phyloP scores from a whole-genome alignment of 306 rosid species.

The Geum urbanum region DNA sequence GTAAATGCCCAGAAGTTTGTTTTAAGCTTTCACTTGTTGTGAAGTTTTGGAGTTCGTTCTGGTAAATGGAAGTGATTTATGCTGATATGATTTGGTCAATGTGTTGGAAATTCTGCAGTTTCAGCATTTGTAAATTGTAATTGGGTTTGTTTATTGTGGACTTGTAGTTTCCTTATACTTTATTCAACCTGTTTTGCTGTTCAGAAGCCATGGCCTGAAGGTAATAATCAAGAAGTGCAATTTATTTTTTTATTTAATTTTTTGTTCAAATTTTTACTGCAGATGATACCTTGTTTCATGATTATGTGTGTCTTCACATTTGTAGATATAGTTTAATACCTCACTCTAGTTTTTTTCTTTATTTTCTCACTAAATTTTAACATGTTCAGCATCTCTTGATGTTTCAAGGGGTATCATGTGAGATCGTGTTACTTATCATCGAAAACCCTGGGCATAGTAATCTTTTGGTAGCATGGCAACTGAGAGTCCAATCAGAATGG shows the following conservation, averaged over 20 bases:
- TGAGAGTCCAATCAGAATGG: slow-evolving; percentile 67
- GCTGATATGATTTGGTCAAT: background rate
- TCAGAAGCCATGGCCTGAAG: background rate
- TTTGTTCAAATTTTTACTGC: background rate
- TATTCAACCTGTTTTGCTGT: background rate
- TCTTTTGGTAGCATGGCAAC: slow-evolving; percentile 49
- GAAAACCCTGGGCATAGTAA: slow-evolving; percentile 21
- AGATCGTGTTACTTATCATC: slow-evolving; percentile 16
- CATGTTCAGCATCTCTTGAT: background rate
- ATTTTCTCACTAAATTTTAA: slow-evolving; percentile 1
- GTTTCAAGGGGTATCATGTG: slow-evolving; percentile 32
- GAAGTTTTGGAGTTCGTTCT: too few relatives aligned
- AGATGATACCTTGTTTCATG: slow-evolving; percentile 11
- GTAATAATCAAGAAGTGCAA: background rate
- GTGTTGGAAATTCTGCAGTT: background rate
- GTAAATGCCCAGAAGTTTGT: too few relatives aligned
- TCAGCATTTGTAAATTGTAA: background rate
- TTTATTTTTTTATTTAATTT: background rate
- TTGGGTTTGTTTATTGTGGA: too few relatives aligned
- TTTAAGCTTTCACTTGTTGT: too few relatives aligned
- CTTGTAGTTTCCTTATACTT: background rate
- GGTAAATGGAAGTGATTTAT: background rate
- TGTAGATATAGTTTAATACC: background rate
- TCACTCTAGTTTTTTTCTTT: background rate
- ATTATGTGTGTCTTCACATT: slow-evolving; percentile 9